Base-by-base conservation (phyloP, 1,139 yeast species). In the Geotrichum klebahnii region DNA sequence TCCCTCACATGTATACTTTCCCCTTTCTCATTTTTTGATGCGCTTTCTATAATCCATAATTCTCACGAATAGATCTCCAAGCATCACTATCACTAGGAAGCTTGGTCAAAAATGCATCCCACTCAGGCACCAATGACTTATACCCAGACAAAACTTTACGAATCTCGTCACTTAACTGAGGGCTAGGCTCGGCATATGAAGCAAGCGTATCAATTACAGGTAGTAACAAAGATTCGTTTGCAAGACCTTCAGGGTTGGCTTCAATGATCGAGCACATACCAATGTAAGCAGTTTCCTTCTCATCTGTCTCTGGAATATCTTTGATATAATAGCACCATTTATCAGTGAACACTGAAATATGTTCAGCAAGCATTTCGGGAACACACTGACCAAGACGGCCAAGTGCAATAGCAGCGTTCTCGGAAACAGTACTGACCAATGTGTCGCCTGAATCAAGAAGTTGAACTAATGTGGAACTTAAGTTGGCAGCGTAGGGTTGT, bases 351-450 rank as follows among this genome's bases (percentile, higher is more conserved):
- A 79, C 78, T 0, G 76, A 66, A 34, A 86, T 61, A 53, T 81
- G 77, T 2, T 81, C 77, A 0, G 84, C 77, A 43, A 82, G 72
- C 37, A 75, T 74, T 22, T 78, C 79, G 2, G 92, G 81, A 34
- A 79, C 78, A 50, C 76, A 70, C 33, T 82, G 66, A 2, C 96
- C 96, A 63, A 90, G 71, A 58, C 97, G 77, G n/a, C 97, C 97
- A 52, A 92, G 72, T 38, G 97, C 84, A 51, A 89, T 85, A n/a
- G 96, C 95, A 1, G 90, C 82, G 66, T 92, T 92, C 62, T 90
- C 97, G 58, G 84, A 66, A 3, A 92, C 86, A n/a, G 69, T 63
- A 0, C 88, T 76, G 38, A 74, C 74, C 54, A 78, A 81, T 26
- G 29, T 26, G 19, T 80, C 75, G 54, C 80, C 81, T 26, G 77